These are phyloP conservation scores for Massospora cicadina DNA, from an alignment of 371 early-diverging fungal species.

Conservation along the genomic window DNA sequence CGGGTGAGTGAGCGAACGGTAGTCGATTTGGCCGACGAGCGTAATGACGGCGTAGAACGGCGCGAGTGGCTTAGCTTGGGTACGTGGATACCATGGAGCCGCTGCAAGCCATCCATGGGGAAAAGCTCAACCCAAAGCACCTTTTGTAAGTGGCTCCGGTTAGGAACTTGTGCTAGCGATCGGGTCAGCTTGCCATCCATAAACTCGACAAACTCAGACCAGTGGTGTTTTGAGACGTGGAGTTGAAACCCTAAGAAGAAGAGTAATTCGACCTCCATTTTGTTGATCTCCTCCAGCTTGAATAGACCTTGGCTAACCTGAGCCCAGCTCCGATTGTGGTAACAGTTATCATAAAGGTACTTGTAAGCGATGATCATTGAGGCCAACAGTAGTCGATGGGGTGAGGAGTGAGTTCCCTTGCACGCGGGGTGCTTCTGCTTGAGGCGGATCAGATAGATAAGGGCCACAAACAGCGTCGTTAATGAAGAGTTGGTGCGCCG, in stretches of 20 bases:
- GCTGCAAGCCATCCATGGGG: not conserved
- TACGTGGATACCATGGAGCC: not conserved
- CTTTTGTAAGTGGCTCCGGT: constrained; percentile 4
- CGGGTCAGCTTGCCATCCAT: constrained; percentile 24
- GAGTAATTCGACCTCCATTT: constrained; percentile 43
- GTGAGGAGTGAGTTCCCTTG: constrained; percentile 31
- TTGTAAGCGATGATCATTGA: constrained; percentile 36
- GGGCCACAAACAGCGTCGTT: constrained; percentile 16
- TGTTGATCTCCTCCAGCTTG: constrained; percentile 31
- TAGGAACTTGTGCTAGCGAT: not conserved
- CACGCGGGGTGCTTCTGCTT: constrained; percentile 29
- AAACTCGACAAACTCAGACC: constrained; percentile 28
- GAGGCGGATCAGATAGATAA: constrained; percentile 31
- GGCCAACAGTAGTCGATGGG: constrained; percentile 32
- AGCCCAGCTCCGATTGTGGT: constrained; percentile 42
- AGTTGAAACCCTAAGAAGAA: constrained; percentile 30
- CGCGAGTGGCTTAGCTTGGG: not conserved
- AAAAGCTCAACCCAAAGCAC: constrained; percentile 10
- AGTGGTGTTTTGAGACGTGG: constrained; percentile 25
- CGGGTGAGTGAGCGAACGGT: not conserved
- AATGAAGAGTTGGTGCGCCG: constrained; percentile 8
- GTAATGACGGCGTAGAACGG: not conserved
- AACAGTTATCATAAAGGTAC: constrained; percentile 41
- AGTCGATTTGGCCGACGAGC: not conserved
- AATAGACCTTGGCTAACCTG: constrained; percentile 32